Conservation (phyloP, 2,329 filamentous ascomycete species). For the Hymenoscyphus salicellus region DNA sequence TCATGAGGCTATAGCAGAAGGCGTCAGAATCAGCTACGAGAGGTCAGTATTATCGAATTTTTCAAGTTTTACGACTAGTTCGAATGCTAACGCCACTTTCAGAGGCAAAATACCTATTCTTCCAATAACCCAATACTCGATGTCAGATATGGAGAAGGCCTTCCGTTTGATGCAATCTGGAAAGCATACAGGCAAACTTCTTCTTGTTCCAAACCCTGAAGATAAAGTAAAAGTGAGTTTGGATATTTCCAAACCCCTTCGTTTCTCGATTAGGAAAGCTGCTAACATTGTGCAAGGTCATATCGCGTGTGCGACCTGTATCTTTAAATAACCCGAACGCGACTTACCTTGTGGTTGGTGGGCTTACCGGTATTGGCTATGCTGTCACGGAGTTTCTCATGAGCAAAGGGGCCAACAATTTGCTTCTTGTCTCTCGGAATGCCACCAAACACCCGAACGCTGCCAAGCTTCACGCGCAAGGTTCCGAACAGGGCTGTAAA, state of each 20-base stretch:
- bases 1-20: not conserved
- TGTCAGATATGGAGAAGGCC: constrained; percentile 10
- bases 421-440: constrained; percentile 26
- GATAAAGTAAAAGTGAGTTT: not conserved
- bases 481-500: not conserved
- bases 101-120: not conserved
- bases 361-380: constrained; percentile 26
- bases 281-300: not conserved
- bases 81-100: no score
- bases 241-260: no score
- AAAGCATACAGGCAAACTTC: constrained; percentile 15
- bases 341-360: constrained; percentile 28
- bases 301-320: not conserved
- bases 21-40: not conserved
- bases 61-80: not conserved
- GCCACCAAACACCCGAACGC: not conserved
- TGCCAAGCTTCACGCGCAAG: not conserved
- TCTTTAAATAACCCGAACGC: constrained; percentile 2
- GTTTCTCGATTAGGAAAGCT: no score
- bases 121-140: not conserved
- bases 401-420: constrained; percentile 22
- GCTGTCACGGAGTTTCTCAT: constrained; percentile 21
- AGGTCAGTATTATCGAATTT: not conserved
- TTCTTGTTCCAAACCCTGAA: not conserved
- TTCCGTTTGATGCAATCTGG: constrained; percentile 16